A percentile compares a stretch with the other conserved stretches of the same genome.
Evolutionary conservation across 768 basidiomycete genomes (phyloP).

Genomic region (Solioccasus polychromus): DNA sequence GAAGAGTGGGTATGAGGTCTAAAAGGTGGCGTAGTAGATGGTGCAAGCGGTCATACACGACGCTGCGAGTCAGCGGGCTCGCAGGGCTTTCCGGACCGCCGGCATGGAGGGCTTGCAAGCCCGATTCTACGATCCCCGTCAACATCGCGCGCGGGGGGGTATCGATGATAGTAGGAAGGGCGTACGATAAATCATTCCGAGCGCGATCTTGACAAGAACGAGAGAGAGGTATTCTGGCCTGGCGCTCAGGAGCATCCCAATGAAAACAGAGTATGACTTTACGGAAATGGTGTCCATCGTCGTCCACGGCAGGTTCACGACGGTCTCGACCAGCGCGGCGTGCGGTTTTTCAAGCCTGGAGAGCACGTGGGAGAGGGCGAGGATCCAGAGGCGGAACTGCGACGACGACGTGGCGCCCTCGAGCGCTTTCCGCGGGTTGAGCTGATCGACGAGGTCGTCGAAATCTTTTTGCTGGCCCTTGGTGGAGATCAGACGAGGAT

Average conservation of each 20-base stretch:
- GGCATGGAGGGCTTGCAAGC: slow-evolving; percentile 58
- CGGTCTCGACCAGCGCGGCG: slow-evolving; percentile 76
- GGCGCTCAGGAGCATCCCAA: slow-evolving; percentile 89
- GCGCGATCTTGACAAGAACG: slow-evolving; percentile 77
- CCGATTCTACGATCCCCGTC: slow-evolving; percentile 71
- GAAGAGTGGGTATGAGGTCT: slow-evolving; percentile 86
- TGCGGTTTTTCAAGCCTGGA: slow-evolving; percentile 85
- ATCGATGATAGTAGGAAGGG: slow-evolving; percentile 19
- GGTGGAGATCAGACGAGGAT: slow-evolving; percentile 12
- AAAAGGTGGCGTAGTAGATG: slow-evolving; percentile 83
- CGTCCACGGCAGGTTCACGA: slow-evolving; percentile 88
- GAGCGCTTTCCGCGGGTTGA: slow-evolving; percentile 51
- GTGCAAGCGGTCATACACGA: slow-evolving; percentile 86
- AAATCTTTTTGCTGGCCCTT: slow-evolving; percentile 77
- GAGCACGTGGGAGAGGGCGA: slow-evolving; percentile 88
- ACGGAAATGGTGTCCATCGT: slow-evolving; percentile 85
- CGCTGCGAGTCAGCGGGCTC: slow-evolving; percentile 71
- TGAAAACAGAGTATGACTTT: slow-evolving; percentile 83
- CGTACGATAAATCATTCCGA: slow-evolving; percentile 88
- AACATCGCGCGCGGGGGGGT: no score
- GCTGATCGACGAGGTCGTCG: slow-evolving; percentile 87
- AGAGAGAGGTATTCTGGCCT: slow-evolving; percentile 87
- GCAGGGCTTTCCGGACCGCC: slow-evolving; percentile 62
- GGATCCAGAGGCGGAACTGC: slow-evolving; percentile 77
- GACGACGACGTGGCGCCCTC: slow-evolving; percentile 35